Percentiles rank a stretch among this genome's conserved stretches.
Conservation (phyloP, 1,284 basidiomycete genomes). For the Gomphus sp. region DNA sequence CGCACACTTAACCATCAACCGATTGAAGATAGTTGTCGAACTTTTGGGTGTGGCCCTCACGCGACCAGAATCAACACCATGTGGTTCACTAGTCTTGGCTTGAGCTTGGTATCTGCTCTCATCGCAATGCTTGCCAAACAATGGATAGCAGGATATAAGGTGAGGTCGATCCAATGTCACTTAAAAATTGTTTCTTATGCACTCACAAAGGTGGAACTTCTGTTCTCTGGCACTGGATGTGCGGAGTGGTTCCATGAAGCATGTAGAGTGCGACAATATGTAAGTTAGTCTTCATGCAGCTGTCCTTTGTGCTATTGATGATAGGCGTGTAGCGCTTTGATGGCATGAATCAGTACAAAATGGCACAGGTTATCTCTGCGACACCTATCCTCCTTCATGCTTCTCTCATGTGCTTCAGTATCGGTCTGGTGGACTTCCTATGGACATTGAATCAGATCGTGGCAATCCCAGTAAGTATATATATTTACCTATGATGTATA, state of each 20-base stretch:
- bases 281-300: neutral
- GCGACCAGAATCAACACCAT: slow-evolving; percentile 29
- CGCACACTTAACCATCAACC: neutral
- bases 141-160: slow-evolving; percentile 21
- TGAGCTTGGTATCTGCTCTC: slow-evolving; percentile 31
- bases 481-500: neutral
- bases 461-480: neutral
- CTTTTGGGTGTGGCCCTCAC: neutral
- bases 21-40: neutral
- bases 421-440: neutral
- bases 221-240: neutral
- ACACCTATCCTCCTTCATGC: slow-evolving; percentile 1
- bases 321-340: neutral
- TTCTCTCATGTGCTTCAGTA: neutral
- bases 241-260: slow-evolving; percentile 3
- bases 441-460: neutral
- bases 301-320: neutral
- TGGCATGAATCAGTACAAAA: neutral
- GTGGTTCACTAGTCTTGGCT: slow-evolving; percentile 33
- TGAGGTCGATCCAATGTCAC: slow-evolving; percentile 18
- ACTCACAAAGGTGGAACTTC: neutral
- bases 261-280: neutral
- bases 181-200: neutral
- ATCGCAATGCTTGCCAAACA: slow-evolving; percentile 36
- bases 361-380: slow-evolving; percentile 1